phyloP scores from a whole-genome alignment of 495 filamentous ascomycete genomes.

The Aspergillus funiculosus region DNA sequence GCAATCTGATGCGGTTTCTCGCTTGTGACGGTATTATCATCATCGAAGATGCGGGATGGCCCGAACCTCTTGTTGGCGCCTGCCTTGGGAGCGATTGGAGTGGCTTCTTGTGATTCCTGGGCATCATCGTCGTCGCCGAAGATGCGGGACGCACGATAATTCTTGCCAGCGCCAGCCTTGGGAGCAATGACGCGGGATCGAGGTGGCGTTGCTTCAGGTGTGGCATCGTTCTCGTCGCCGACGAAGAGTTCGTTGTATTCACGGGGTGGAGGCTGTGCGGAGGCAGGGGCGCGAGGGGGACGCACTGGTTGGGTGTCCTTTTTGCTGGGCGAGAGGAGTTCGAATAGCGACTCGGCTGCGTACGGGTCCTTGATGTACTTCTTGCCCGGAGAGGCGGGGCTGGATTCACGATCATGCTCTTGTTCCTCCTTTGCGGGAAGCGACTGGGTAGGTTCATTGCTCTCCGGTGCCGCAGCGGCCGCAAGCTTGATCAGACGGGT shows the following conservation, averaged over 20 bases:
- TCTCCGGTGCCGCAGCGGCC: conserved; percentile 18
- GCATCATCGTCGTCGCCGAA: conserved; percentile 54
- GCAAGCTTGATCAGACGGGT: conserved; percentile 59
- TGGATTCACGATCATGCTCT: conserved; percentile 23
- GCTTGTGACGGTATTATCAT: conserved; percentile 39
- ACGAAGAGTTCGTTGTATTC: conserved; percentile 61
- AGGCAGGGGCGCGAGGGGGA: conserved; percentile 38
- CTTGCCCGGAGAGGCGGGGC: conserved; percentile 43
- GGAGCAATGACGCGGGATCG: conserved; percentile 48
- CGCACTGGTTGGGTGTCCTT: conserved; percentile 33
- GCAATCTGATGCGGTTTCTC: conserved; percentile 38
- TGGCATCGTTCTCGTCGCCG: conserved; percentile 38
- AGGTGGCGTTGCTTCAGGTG: conserved; percentile 43
- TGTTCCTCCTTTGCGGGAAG: conserved; percentile 13
- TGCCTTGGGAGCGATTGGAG: conserved; percentile 40
- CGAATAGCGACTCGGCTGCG: conserved; percentile 56
- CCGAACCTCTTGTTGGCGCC: conserved; percentile 60
- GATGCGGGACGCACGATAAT: conserved; percentile 62
- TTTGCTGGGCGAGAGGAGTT: conserved; percentile 34
- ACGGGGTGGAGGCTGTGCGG: conserved; percentile 57
- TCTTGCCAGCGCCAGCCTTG: conserved; percentile 64
- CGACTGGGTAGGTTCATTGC: conserved; percentile 9
- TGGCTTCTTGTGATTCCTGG: conserved; percentile 1
- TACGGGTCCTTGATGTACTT: conserved; percentile 61
- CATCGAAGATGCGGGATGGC: conserved; percentile 60